Evolutionary conservation across 768 basidiomycete species (phyloP), one percentile per base, ranked within the genome.

Genomic region (Hypsizygus marmoreus): DNA sequence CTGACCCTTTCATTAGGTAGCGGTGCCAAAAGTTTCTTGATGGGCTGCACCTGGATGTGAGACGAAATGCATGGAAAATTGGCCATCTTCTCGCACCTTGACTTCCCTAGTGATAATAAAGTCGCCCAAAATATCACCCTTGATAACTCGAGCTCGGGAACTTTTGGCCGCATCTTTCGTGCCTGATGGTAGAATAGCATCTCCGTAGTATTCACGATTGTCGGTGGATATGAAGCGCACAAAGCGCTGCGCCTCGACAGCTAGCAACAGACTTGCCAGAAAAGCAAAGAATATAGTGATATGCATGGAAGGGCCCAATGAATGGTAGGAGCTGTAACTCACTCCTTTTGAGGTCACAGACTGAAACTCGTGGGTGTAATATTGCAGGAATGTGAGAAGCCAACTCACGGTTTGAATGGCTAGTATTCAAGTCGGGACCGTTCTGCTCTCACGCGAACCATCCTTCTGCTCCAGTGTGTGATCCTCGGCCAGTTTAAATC

Each of bases 151-250:
- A 4, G 69, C 69, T 20, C 53, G 49, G 23, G 49, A 68, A 49
- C 63, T 68, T 43, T 64, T 57, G 17, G 69, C 51, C 2, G 69
- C 67, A 49, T 71, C 68, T 4, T 56, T 56, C 12, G 59, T 56
- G 11, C 52, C 53, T 7, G 55, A n/a, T 0, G 65, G 63, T 13
- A 71, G 56, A 25, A 71, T 68, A 12, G 67, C 69, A 46, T 71
- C 69, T n/a, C 69, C 69, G 33, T 62, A 66, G 47, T 71, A 71
- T 49, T 60, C 60, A 33, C 65, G 59, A 38, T 61, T 60, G 45
- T 71, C 68, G 10, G 62, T 65, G 11, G 69, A 63, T 28, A 69
- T 61, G 60, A 71, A 71, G n/a, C 69, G 66, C 47, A 71, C 68
- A 40, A 71, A 64, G 30, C 67, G 66, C 50, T 68, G 63, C 20